Evolutionary conservation across 179 eudicot species (phyloP), one percentile per base, ranked within the genome.

Genomic region (Actinidia chinensis): DNA sequence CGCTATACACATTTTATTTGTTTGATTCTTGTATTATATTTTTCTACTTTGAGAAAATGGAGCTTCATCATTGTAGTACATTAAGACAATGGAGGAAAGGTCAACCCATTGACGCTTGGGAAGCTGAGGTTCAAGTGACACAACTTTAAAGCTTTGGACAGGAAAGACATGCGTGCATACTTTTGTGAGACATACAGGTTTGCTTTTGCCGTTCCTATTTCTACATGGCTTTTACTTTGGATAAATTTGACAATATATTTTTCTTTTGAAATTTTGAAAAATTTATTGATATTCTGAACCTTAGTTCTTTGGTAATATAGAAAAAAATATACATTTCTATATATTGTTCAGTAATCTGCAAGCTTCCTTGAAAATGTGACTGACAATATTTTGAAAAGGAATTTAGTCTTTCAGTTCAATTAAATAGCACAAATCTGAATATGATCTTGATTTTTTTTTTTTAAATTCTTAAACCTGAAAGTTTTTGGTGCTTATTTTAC

Each of bases 81-180:
- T 51, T 96, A 76, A 89, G 88, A 82, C 81, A 97, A 71, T 96
- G 99, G 99, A 94, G 88, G 83, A 85, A 88, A 64, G 94, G 93
- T 54, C 90, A 91, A 81, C 79, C 76, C 70, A 82, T 89, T 79
- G 98, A 91, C 52, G 87, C 86, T 44, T 87, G 89, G 95, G 91
- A 96, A 84, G 96, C 92, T 73, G 85, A 95, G 98, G 99, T 79
- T 95, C 99, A 69, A 95, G 95, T 85, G 98, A 95, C 86, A 84
- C 88, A 63, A 93, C 97, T 23, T 75, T 92, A 79, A 95, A 95
- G 89, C 91, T 95, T 72, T 95, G 99, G 99, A 90, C 83, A 79
- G 99, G 94, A 74, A 91, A 82, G 84, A 78, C 88, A 36, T 93
- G 96, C 76, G 72, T 86, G 73, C 97, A 89, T 65, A 89, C 98